Evolutionary conservation across 106 monocot species (phyloP), one percentile per base, ranked within the genome.

Genomic region (Alisma plantagoaquatica): DNA sequence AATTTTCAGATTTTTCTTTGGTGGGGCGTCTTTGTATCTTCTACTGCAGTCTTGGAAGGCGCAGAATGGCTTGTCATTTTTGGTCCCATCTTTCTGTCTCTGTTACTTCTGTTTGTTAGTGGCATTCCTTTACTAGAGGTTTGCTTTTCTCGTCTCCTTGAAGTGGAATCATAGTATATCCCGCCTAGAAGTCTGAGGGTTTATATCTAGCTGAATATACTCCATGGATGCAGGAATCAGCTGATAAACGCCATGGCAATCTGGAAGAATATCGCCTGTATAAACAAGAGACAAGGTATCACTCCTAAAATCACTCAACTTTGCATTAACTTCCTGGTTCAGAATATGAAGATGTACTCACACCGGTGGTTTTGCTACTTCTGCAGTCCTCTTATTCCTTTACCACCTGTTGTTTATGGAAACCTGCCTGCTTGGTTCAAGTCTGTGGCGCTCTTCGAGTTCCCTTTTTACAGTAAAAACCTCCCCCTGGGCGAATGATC

Each of bases 121-220:
- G 96, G 96, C 43, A 82, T 98, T 29, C 96, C 96, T 23, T 70
- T 89, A 50, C 96, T 98, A 41, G 96, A 98, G 89, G 96, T 98
- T 51, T 43, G 50, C 3, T 14, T 14, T 14, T 38, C 14, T 7
- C 6, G 14, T 38, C 6, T n/a, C 21, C 25, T 18, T 20, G 1
- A 17, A 15, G 4, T 46, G 7, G 4, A 11, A 46, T 15, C 35
- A 38, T 38, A 7, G 35, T 38, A n/a, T n/a, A n/a, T n/a, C n/a
- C n/a, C n/a, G n/a, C n/a, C n/a, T n/a, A n/a, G n/a, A n/a, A n/a
- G n/a, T n/a, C n/a, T n/a, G n/a, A n/a, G n/a, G n/a, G n/a, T n/a
- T n/a, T n/a, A n/a, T n/a, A n/a, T n/a, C n/a, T n/a, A n/a, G n/a
- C n/a, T n/a, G n/a, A 24, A 23, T 31, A 29, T 23, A 17, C n/a